phyloP scores from a whole-genome alignment of 2,329 filamentous ascomycete species.

The Aspergillus oerlinghausenensis region DNA sequence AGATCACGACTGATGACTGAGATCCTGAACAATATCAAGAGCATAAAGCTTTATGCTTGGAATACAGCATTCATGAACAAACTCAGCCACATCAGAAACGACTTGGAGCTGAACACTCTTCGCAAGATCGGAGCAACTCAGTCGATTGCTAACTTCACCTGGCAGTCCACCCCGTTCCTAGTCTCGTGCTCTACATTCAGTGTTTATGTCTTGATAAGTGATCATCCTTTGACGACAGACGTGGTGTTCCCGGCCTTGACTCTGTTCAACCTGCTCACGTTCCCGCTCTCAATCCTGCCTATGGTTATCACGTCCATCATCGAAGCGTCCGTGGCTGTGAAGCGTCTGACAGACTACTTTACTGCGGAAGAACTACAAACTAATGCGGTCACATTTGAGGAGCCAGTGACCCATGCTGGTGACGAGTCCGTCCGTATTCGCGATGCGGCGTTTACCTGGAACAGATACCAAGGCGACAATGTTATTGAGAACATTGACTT shows the following conservation, averaged over 20 bases:
- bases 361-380: slow-evolving; percentile 83
- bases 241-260: slow-evolving; percentile 93
- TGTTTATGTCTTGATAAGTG: slow-evolving; percentile 81
- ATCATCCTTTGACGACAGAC: slow-evolving; percentile 79
- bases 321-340: slow-evolving; percentile 88
- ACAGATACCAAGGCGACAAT: slow-evolving; percentile 66
- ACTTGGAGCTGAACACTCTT: slow-evolving; percentile 89
- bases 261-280: slow-evolving; percentile 92
- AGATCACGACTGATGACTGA: slow-evolving; percentile 92
- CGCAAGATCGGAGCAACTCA: slow-evolving; percentile 94
- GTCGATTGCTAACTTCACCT: slow-evolving; percentile 93
- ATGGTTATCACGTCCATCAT: slow-evolving; percentile 98
- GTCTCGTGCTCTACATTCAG: slow-evolving; percentile 96
- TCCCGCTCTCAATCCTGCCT: slow-evolving; percentile 86
- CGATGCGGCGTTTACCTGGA: slow-evolving; percentile 91
- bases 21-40: slow-evolving; percentile 99
- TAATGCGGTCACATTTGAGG: slow-evolving; percentile 69
- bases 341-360: slow-evolving; percentile 78
- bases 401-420: slow-evolving; percentile 67
- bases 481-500: slow-evolving; percentile 82
- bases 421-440: slow-evolving; percentile 82
- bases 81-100: slow-evolving; percentile 92
- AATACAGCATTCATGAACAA: slow-evolving; percentile 96
- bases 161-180: slow-evolving; percentile 94
- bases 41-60: slow-evolving; percentile 98